Evolutionary conservation across 2,329 filamentous ascomycete species (phyloP).

Genomic region (Plenodomus biglobosus): DNA sequence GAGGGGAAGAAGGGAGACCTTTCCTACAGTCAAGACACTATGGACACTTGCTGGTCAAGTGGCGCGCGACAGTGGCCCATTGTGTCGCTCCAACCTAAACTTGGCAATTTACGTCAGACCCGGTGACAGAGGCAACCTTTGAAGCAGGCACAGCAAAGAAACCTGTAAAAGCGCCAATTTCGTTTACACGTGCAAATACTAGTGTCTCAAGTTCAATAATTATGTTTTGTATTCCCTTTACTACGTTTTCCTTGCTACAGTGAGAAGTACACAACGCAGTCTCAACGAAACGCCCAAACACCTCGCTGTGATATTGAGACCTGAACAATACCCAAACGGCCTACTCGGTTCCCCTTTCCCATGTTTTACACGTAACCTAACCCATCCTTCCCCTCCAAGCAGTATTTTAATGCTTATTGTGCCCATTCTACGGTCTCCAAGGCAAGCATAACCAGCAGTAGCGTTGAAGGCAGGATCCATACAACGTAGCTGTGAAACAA

Average conservation of each 20-base stretch:
- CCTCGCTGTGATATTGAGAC: conserved; percentile 8
- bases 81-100: background rate
- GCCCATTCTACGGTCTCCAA: conserved; percentile 94
- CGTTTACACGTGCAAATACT: conserved; percentile 1
- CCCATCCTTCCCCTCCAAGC: background rate
- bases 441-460: conserved; percentile 86
- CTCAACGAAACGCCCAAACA: conserved; percentile 5
- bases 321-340: background rate
- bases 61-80: background rate
- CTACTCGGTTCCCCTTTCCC: conserved; percentile 1
- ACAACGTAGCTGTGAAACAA: conserved; percentile 97
- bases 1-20: background rate
- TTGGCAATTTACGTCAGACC: conserved; percentile 25
- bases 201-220: background rate
- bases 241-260: background rate
- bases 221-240: background rate
- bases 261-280: background rate
- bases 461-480: conserved; percentile 93
- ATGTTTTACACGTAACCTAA: background rate
- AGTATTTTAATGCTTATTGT: conserved; percentile 5
- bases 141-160: conserved; percentile 6
- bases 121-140: conserved; percentile 2
- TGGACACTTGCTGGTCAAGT: background rate
- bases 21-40: background rate
- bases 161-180: conserved; percentile 11